A percentile compares a stretch with the other conserved stretches of the same genome.
Evolutionary conservation across 805 yeast genomes (phyloP).

Genomic region (Wickerhamiella dianesei): DNA sequence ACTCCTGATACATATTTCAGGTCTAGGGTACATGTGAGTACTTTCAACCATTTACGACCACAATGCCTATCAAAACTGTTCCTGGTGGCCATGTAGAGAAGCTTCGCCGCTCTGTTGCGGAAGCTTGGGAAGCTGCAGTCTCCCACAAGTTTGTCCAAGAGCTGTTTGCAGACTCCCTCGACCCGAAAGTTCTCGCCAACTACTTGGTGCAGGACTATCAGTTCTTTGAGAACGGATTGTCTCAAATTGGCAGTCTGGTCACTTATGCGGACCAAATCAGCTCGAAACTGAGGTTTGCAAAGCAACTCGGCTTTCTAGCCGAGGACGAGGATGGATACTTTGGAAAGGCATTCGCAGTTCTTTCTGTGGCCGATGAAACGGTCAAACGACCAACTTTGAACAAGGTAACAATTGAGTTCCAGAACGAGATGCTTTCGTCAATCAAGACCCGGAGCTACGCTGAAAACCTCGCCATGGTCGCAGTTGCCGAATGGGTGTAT

Average conservation of each 20-base stretch:
- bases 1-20: too few relatives aligned
- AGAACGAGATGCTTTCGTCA: neutral
- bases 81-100: neutral
- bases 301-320: constrained; percentile 9
- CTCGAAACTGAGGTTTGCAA: constrained; percentile 5
- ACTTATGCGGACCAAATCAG: constrained; percentile 6
- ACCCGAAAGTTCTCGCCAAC: constrained; percentile 4
- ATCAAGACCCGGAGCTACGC: constrained; percentile 1
- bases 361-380: neutral
- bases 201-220: constrained; percentile 11
- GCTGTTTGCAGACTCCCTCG: constrained; percentile 9
- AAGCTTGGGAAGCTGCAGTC: neutral
- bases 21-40: too few relatives aligned
- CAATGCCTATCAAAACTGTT: neutral
- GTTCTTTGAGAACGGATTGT: constrained; percentile 6
- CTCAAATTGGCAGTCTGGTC: constrained; percentile 1
- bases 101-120: neutral
- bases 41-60: too few relatives aligned
- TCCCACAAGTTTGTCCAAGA: constrained; percentile 7
- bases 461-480: constrained; percentile 7
- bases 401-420: neutral
- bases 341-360: constrained; percentile 1
- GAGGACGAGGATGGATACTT: constrained; percentile 11
- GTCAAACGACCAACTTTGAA: neutral
- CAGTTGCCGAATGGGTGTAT: constrained; percentile 11